Evolutionary conservation across 768 basidiomycete genomes (phyloP).

Genomic region (Agrocybe pediades): DNA sequence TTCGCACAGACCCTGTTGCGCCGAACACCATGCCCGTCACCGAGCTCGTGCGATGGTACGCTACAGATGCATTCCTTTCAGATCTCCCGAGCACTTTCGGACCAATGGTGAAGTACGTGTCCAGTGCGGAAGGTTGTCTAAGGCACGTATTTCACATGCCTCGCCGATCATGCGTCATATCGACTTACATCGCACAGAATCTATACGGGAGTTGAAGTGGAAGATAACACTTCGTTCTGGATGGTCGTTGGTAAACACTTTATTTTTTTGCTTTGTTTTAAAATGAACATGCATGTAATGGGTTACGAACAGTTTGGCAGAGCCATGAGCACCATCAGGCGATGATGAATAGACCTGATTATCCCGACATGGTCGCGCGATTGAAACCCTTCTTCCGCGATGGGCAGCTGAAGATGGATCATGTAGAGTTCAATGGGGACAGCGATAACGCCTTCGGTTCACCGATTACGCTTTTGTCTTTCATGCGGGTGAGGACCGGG

Average conservation of each 20-base stretch:
- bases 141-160: not conserved
- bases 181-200: not conserved
- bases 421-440: conserved; percentile 5
- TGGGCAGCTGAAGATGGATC: conserved; percentile 5
- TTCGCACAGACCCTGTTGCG: conserved; percentile 1
- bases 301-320: not conserved
- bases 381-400: conserved; percentile 3
- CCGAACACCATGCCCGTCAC: conserved; percentile 24
- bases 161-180: not conserved
- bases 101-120: conserved; percentile 2
- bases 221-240: conserved; percentile 5
- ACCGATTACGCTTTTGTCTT: not conserved
- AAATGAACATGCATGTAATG: not conserved
- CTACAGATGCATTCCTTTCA: conserved; percentile 24
- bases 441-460: conserved; percentile 3
- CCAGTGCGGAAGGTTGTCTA: conserved; percentile 3
- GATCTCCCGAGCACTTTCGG: conserved; percentile 15
- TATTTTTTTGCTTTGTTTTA: not conserved
- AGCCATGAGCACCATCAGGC: conserved; percentile 5
- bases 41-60: conserved; percentile 28
- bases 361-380: conserved; percentile 2
- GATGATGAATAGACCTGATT: conserved; percentile 6
- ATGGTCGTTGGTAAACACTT: conserved; percentile 3
- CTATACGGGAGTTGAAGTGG: not conserved
- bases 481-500: not conserved